These are phyloP conservation scores for Inga oerstediana DNA, from an alignment of 306 rosid species.

Conservation along the genomic window DNA sequence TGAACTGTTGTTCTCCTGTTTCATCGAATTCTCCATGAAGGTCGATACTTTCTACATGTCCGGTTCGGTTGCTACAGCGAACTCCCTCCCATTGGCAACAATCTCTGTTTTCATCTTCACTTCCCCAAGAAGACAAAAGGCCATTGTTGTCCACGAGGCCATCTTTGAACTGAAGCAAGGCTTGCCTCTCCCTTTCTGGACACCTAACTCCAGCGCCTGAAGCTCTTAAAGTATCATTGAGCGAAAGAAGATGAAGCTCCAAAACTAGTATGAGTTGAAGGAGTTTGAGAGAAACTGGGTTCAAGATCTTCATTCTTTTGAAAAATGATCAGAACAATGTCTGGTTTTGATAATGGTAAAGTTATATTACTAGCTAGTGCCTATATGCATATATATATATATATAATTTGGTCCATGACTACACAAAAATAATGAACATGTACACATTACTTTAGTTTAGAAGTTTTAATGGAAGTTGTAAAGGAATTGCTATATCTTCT, in stretches of 20 bases:
- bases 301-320: neutral
- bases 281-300: conserved; percentile 5
- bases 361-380: neutral
- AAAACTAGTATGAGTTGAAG: neutral
- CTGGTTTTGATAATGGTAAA: neutral
- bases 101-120: neutral
- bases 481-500: neutral
- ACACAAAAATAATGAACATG: neutral
- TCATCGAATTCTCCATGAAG: neutral
- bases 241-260: neutral
- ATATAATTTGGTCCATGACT: too few species aligned
- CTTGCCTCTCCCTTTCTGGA: conserved; percentile 18
- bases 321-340: neutral
- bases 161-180: conserved; percentile 31
- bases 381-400: neutral
- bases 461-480: neutral
- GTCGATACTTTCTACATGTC: neutral
- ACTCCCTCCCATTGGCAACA: conserved; percentile 34
- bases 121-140: conserved; percentile 28
- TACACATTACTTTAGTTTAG: neutral
- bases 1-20: neutral
- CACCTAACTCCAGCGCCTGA: neutral
- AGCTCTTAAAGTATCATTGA: neutral
- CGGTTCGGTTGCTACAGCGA: conserved; percentile 15
- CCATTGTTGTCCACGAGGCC: neutral